Base-by-base conservation (phyloP, 176 grass and related monocot genomes). In the Carex myosuroides region DNA sequence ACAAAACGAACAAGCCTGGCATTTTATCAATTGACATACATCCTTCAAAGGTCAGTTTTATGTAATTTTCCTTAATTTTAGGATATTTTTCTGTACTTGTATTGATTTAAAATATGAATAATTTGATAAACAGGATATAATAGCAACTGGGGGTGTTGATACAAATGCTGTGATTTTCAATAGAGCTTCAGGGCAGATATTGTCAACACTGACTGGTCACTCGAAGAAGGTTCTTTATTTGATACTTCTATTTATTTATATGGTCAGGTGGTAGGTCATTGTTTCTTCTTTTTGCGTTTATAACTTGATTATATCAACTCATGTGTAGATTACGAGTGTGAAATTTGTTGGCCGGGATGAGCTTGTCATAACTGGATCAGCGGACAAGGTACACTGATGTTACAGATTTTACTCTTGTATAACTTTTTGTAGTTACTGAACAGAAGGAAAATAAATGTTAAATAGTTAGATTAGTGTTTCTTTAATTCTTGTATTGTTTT, bases 1-100 rank as follows among this genome's bases (percentile, higher is more conserved):
- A 99, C 84, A 99, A 94, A 87, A 94, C 93, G 60, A 99, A 96
- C 72, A 99, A 96, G 64, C 97, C 97, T 64, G 97, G 91, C 83
- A 94, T 99, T 89, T 90, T 99, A 55, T 90, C 93, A 86, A 88
- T 96, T 83, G 97, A 99, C 65, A 89, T 99, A 18, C 91, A 99
- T 99, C 89, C 93, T 87, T 92, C 85, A 62, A 99, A 95, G 96
- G 96, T 99, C 86, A 59, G 58, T 85, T 82, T 22, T 37, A 67
- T 82, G 0, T 32, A 50, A 12, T 52, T 67, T 30, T 64, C 3
- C 13, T 81, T 79, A 71, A 6, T 61, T 85, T 70, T 71, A 80
- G 13, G 48, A 30, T 32, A 14, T 44, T 7, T 39, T 63, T 86
- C 6, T 79, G 14, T 64, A 13, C 8, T 44, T 85, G 37, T 64